Evolutionary conservation across 345 rosid genomes (phyloP), one percentile per base, ranked within the genome.

Genomic region (Raphanus raphanistrum): DNA sequence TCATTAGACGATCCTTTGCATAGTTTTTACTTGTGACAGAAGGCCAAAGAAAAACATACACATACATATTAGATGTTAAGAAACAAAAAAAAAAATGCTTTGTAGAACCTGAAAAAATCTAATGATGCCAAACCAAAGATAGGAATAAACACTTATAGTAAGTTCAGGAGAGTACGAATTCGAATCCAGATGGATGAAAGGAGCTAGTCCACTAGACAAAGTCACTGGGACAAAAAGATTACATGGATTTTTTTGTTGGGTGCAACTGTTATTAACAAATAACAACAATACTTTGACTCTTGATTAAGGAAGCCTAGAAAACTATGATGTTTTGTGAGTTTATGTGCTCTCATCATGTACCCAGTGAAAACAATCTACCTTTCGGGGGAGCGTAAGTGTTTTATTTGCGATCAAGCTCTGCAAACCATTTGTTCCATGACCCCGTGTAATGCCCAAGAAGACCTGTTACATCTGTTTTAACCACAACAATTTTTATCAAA

Each of bases 341-440:
- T 48, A n/a, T 48, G 21, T 48, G 17, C 55, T 48, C 55, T 61
- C 43, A 31, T 68, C 60, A 60, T 15, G 59, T 61, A 71, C 54
- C 65, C 65, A 8, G 26, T 35, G 35, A 36, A 57, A 28, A 16
- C 68, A 5, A 73, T 73, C 10, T 6, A 67, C 45, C 66, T 41
- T 55, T 21, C 4, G 33, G 4, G 43, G 45, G 13, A 33, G 25
- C 21, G 62, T 26, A 43, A n/a, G n/a, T 68, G 74, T 21, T 72
- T 43, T 84, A 85, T 76, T 86, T 87, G 52, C 75, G 80, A n/a
- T 84, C 83, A 72, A 82, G 83, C 87, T 91, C 90, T 52, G 83
- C 84, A 76, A 83, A 81, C 97, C 98, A 93, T 31, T 84, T 82
- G 69, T 82, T 86, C 95, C 95, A 87, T 52, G 97, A 90, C 63